Base-by-base conservation (phyloP, 2,329 filamentous ascomycete genomes). In the Phaeosphaeriaceae sp. region DNA sequence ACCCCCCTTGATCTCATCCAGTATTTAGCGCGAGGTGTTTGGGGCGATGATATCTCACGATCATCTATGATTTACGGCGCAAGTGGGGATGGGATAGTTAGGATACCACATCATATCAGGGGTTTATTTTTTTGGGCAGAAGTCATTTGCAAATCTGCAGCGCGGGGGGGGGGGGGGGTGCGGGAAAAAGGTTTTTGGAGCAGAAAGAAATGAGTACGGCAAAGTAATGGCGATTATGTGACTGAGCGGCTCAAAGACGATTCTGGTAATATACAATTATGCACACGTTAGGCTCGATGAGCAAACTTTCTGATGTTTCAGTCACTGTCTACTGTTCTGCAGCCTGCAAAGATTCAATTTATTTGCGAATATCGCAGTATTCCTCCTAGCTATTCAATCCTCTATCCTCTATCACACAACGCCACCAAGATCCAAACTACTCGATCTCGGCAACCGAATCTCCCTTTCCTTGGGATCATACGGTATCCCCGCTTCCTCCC, bases 401-500 rank as follows among this genome's bases (percentile, higher is more conserved):
- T n/a, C n/a, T n/a, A 21, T 18, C 34, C 34, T 17, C n/a, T 16
- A 16, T n/a, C 13, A n/a, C 36, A 23, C 36, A n/a, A 39, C 21
- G 15, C 18, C 3, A 11, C 6, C 11, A 26, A 26, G 23, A 26
- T 26, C 23, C 20, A 39, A 7, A 6, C 15, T 15, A 9, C 21
- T 21, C 18, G 20, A n/a, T 15, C 56, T 36, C 2, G 85, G 84
- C 63, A 92, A 71, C 26, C 79, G 81, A 52, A 84, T 85, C 74
- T 90, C 87, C 0, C 75, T 77, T 20, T 81, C 75, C 16, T 65
- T 52, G 9, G 16, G 17, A 6, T 46, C 36, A 64, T 89, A 89
- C 1, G 82, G 80, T 52, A 81, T 72, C 0, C 81, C 82, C 0
- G 87, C 86, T 61, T 84, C 83, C 50, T 86, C 81, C 35, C 87